Percentiles rank a stretch among this genome's conserved stretches.
Evolutionary conservation across 345 rosid genomes (phyloP).

Genomic region (Euphorbia peplus): DNA sequence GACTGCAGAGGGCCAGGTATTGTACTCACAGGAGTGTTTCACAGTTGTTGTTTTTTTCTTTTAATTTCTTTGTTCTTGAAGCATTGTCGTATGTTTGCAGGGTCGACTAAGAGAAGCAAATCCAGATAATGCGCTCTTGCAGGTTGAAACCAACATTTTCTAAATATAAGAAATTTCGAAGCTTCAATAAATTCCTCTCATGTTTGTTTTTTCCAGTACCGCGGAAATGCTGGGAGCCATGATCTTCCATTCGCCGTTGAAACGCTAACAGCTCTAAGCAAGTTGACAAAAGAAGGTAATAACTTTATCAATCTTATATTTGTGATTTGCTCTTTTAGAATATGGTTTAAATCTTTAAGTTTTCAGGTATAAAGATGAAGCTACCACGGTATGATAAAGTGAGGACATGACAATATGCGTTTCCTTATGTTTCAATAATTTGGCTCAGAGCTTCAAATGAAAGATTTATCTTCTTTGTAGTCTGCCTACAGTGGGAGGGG

Average conservation of each 20-base stretch:
- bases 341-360: slow-evolving; percentile 21
- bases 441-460: slow-evolving; percentile 6
- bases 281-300: slow-evolving; percentile 72
- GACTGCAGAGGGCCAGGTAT: slow-evolving; percentile 88
- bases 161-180: not conserved
- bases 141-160: slow-evolving; percentile 42
- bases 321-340: slow-evolving; percentile 10
- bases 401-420: slow-evolving; percentile 20
- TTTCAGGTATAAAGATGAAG: slow-evolving; percentile 81
- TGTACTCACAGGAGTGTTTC: slow-evolving; percentile 14
- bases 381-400: slow-evolving; percentile 92
- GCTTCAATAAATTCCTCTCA: not conserved
- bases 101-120: slow-evolving; percentile 64
- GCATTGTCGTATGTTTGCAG: slow-evolving; percentile 34
- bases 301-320: slow-evolving; percentile 15
- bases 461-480: slow-evolving; percentile 36
- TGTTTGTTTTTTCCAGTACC: slow-evolving; percentile 41
- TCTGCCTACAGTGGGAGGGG: slow-evolving; percentile 91
- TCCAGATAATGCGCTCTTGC: slow-evolving; percentile 80
- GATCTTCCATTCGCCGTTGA: slow-evolving; percentile 85
- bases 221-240: slow-evolving; percentile 98
- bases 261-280: slow-evolving; percentile 50
- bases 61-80: slow-evolving; percentile 18
- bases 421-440: slow-evolving; percentile 4
- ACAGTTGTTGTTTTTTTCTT: slow-evolving; percentile 15